A percentile compares a stretch with the other conserved stretches of the same genome.
Conservation (phyloP, 164 flowering plant genomes). For the Amborella trichopoda region DNA sequence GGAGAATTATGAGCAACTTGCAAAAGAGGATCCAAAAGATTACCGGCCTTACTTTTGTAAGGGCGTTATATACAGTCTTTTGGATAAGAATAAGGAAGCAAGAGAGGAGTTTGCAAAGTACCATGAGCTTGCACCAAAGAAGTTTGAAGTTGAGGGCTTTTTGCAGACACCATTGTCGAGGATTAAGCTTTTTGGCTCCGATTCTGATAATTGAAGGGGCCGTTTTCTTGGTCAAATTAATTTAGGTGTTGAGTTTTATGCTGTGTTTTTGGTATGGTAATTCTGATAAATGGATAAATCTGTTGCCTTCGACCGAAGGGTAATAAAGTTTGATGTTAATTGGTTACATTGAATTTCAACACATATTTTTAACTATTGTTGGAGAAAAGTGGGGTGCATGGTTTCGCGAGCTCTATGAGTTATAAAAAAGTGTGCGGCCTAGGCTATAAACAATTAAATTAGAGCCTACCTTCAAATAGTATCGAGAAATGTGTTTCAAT, state of each 20-base stretch:
- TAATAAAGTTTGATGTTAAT: too few relatives aligned
- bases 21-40: slow-evolving; percentile 63
- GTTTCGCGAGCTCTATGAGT: too few relatives aligned
- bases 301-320: too few relatives aligned
- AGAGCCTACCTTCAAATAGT: too few relatives aligned
- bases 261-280: background rate
- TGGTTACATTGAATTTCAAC: too few relatives aligned
- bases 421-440: too few relatives aligned
- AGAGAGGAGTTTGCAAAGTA: slow-evolving; percentile 63
- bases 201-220: slow-evolving; percentile 16
- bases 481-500: too few relatives aligned
- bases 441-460: too few relatives aligned
- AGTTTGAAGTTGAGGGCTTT: slow-evolving; percentile 64
- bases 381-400: too few relatives aligned
- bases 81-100: slow-evolving; percentile 60
- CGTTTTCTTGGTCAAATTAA: background rate
- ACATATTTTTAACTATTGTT: too few relatives aligned
- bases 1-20: slow-evolving; percentile 44
- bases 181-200: slow-evolving; percentile 47
- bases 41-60: slow-evolving; percentile 64
- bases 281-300: too few relatives aligned
- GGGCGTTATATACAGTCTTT: slow-evolving; percentile 66
- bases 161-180: slow-evolving; percentile 57
- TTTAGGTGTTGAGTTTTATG: slow-evolving; percentile 7
- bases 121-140: slow-evolving; percentile 49